Evolutionary conservation across 2,329 filamentous ascomycete genomes (phyloP).

Genomic region (Dothideomycetes sp.): DNA sequence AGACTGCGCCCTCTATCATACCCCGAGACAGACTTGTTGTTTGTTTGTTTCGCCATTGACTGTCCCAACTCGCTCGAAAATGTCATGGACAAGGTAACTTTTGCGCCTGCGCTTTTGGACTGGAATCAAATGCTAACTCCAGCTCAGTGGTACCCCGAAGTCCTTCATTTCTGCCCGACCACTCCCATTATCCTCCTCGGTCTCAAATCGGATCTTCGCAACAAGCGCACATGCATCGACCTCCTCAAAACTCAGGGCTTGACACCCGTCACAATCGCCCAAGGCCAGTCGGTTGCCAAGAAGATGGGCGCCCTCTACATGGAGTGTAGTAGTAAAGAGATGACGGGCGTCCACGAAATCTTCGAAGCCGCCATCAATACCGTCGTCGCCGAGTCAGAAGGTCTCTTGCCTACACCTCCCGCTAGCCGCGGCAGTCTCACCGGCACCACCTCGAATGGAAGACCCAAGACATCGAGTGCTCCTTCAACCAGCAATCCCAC

Average conservation of each 20-base stretch:
- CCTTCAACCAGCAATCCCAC: conserved; percentile 23
- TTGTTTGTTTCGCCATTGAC: conserved; percentile 98
- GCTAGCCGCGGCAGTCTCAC: conserved; percentile 30
- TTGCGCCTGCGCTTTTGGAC: not conserved
- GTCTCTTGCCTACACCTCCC: conserved; percentile 19
- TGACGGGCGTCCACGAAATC: conserved; percentile 91
- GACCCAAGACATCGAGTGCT: conserved; percentile 25
- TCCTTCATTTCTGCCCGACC: conserved; percentile 96
- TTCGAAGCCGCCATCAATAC: conserved; percentile 87
- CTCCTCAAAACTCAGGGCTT: conserved; percentile 97
- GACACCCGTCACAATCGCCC: conserved; percentile 85
- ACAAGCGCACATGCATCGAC: conserved; percentile 94
- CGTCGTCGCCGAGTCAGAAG: conserved; percentile 64
- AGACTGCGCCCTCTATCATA: conserved; percentile 90
- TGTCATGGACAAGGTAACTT: conserved; percentile 88
- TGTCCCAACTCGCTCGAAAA: conserved; percentile 97
- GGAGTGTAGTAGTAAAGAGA: conserved; percentile 98
- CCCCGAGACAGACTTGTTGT: conserved; percentile 93
- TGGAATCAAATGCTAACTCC: conserved; percentile 6
- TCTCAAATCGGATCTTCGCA: conserved; percentile 91
- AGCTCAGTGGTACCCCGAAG: conserved; percentile 91
- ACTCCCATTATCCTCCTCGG: conserved; percentile 92
- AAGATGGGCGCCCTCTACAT: conserved; percentile 95
- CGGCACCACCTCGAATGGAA: conserved; percentile 27
- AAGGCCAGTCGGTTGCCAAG: conserved; percentile 76